Percentiles rank a stretch among this genome's conserved stretches.
phyloP scores from a whole-genome alignment of 2,329 filamentous ascomycete genomes.

The Colletotrichum siamense region DNA sequence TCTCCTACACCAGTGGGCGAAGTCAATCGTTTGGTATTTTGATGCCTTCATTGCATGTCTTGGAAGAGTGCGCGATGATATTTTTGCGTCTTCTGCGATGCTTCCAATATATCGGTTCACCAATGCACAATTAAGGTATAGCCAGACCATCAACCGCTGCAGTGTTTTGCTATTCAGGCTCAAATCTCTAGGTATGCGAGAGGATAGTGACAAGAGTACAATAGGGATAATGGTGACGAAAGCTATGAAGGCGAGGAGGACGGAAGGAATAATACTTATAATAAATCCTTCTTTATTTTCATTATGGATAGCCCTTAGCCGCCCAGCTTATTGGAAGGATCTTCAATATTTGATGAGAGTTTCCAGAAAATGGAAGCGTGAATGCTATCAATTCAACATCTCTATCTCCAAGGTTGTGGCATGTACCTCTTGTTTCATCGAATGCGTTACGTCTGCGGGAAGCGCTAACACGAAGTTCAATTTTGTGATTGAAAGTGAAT shows the following conservation, averaged over 20 bases:
- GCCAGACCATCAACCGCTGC: neutral
- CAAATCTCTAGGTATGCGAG: neutral
- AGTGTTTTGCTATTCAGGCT: neutral
- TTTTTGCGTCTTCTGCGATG: neutral
- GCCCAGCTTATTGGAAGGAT: neutral
- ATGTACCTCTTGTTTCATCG: neutral
- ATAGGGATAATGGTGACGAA: neutral
- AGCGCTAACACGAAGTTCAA: neutral
- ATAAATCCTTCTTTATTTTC: neutral
- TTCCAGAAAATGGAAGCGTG: neutral
- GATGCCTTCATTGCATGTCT: neutral
- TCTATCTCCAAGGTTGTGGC: neutral
- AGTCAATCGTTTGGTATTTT: neutral
- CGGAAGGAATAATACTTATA: neutral
- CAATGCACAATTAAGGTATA: neutral
- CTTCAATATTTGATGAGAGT: accelerated
- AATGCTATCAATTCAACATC: neutral
- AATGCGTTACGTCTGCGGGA: neutral
- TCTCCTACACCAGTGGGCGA: neutral
- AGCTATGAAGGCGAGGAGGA: too few species aligned
- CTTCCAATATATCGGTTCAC: neutral
- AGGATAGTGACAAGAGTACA: neutral
- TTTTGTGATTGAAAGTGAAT: accelerated
- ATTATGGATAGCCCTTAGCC: neutral
- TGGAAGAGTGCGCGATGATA: neutral